phyloP scores from a whole-genome alignment of 768 basidiomycete species.

The Tricholoma terreum region DNA sequence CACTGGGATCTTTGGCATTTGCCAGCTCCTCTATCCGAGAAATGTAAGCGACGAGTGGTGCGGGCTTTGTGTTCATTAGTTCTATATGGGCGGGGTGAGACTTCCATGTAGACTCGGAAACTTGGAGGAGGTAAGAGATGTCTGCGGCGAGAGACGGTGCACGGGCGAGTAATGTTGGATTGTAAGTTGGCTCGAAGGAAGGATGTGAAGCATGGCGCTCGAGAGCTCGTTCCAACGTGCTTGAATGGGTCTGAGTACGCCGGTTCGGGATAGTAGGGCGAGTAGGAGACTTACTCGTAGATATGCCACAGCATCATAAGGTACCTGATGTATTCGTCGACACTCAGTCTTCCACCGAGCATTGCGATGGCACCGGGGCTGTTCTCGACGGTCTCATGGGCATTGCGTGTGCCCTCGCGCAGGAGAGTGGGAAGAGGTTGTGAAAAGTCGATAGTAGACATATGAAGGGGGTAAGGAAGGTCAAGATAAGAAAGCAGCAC shows the following conservation, averaged over 20 bases:
- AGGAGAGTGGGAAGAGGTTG: constrained; percentile 46
- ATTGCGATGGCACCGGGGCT: constrained; percentile 57
- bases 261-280: neutral
- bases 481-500: too few relatives aligned
- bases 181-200: constrained; percentile 64
- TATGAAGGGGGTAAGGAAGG: constrained; percentile 6
- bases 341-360: constrained; percentile 53
- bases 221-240: constrained; percentile 54
- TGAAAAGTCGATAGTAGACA: constrained; percentile 37
- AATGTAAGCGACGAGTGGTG: constrained; percentile 50
- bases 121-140: constrained; percentile 57
- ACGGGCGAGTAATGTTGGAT: constrained; percentile 66
- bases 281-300: constrained; percentile 56
- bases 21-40: constrained; percentile 49
- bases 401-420: constrained; percentile 43
- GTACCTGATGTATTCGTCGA: constrained; percentile 66
- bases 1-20: constrained; percentile 41
- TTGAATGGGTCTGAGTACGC: constrained; percentile 23
- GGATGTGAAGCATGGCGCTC: constrained; percentile 61
- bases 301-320: constrained; percentile 79
- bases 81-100: constrained; percentile 49
- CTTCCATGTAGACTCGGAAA: constrained; percentile 52
- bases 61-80: constrained; percentile 45
- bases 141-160: constrained; percentile 59
- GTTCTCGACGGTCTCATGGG: constrained; percentile 57